Conservation (phyloP, 2,329 filamentous ascomycete genomes). For the Chaetothyriales sp. region DNA sequence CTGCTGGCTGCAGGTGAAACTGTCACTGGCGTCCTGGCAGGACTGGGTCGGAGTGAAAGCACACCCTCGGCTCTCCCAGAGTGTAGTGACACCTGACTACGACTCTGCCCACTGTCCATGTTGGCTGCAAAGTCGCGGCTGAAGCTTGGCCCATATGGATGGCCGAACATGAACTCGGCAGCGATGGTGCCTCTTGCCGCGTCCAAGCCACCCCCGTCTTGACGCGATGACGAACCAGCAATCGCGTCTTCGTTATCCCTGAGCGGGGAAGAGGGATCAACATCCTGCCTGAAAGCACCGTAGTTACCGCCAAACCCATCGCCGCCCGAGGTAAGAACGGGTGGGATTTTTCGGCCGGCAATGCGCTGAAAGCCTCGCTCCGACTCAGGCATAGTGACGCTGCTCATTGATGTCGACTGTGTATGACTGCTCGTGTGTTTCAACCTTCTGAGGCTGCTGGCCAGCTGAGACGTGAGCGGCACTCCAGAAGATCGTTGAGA, state of each 20-base stretch:
- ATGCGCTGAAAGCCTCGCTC: slow-evolving; percentile 37
- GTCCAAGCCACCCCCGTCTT: slow-evolving; percentile 19
- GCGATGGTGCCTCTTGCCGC: slow-evolving; percentile 8
- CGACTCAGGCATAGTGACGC: slow-evolving; percentile 18
- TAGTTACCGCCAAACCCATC: slow-evolving; percentile 29
- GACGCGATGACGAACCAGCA: slow-evolving; percentile 20
- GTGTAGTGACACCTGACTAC: slow-evolving; percentile 8
- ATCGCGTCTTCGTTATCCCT: slow-evolving; percentile 12
- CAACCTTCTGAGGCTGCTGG: slow-evolving; percentile 24
- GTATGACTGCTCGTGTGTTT: slow-evolving; percentile 22
- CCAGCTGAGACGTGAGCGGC: slow-evolving; percentile 25
- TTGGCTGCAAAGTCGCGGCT: slow-evolving; percentile 10
- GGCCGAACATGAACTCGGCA: not conserved
- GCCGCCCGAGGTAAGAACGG: slow-evolving; percentile 32
- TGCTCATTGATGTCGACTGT: slow-evolving; percentile 22
- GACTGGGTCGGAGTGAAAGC: slow-evolving; percentile 28
- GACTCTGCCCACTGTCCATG: not conserved
- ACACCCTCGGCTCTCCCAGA: slow-evolving; percentile 19
- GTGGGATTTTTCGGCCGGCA: slow-evolving; percentile 33
- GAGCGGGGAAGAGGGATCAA: slow-evolving; percentile 6
- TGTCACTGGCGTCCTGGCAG: slow-evolving; percentile 29
- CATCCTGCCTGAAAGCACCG: slow-evolving; percentile 17
- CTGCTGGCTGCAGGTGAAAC: slow-evolving; percentile 20
- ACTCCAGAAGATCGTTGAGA: slow-evolving; percentile 25
- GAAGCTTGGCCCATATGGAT: not conserved